These are phyloP conservation scores for Geranium incanum DNA, from an alignment of 441 rosid species.

Conservation along the genomic window DNA sequence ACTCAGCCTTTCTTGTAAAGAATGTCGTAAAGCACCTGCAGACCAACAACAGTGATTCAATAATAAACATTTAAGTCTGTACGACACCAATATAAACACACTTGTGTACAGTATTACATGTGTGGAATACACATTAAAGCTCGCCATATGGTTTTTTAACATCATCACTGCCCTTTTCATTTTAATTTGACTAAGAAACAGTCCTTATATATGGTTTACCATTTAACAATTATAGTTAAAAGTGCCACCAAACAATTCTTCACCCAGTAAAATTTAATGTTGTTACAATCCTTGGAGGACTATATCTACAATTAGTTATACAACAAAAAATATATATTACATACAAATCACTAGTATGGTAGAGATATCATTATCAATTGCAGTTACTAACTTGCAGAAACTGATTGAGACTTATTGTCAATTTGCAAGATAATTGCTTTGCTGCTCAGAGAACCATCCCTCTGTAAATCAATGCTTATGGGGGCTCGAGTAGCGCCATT, in stretches of 20 bases:
- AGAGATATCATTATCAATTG: not conserved
- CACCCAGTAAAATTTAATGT: not conserved
- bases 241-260: not conserved
- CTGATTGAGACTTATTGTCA: slow-evolving; percentile 78
- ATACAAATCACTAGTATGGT: slow-evolving; percentile 11
- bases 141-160: not conserved
- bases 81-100: not conserved
- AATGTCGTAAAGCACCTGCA: slow-evolving; percentile 84
- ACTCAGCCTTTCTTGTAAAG: slow-evolving; percentile 81
- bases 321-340: not conserved
- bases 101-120: not conserved
- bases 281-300: slow-evolving; percentile 1
- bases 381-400: slow-evolving; percentile 65
- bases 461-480: slow-evolving; percentile 55
- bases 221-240: not conserved
- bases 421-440: slow-evolving; percentile 66
- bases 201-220: not conserved
- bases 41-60: slow-evolving; percentile 7
- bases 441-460: slow-evolving; percentile 64
- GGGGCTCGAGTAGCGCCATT: slow-evolving; percentile 97
- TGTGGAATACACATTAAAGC: not conserved
- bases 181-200: not conserved
- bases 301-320: not conserved
- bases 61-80: not conserved
- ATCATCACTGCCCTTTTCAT: not conserved